Evolutionary conservation across 1,139 yeast genomes (phyloP).

Genomic region (Pichia kudriavzevii): DNA sequence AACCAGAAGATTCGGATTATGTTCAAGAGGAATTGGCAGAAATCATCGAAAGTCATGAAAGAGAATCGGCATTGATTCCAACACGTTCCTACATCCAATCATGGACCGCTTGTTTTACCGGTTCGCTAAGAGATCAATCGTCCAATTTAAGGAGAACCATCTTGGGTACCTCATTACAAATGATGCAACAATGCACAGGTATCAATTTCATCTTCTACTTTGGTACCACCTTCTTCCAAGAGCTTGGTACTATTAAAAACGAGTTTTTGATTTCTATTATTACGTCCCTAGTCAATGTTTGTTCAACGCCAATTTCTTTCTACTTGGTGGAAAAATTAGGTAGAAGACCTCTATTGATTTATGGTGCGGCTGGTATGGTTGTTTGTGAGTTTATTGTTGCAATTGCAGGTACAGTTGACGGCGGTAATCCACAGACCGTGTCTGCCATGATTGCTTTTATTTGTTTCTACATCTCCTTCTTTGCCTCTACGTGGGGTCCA

Average conservation of each 20-base stretch:
- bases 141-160: constrained; percentile 31
- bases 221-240: background rate
- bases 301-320: constrained; percentile 30
- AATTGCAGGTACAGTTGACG: constrained; percentile 42
- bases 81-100: constrained; percentile 22
- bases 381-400: constrained; percentile 55
- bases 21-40: constrained; percentile 36
- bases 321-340: constrained; percentile 41
- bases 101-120: constrained; percentile 30
- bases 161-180: constrained; percentile 33
- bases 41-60: constrained; percentile 36
- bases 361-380: constrained; percentile 54
- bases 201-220: background rate
- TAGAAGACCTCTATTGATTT: constrained; percentile 42
- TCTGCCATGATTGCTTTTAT: constrained; percentile 41
- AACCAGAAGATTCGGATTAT: constrained; percentile 33
- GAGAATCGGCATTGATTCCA: constrained; percentile 30
- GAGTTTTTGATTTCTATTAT: constrained; percentile 43
- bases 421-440: constrained; percentile 23
- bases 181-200: constrained; percentile 69
- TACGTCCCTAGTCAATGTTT: constrained; percentile 59
- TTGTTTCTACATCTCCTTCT: constrained; percentile 47
- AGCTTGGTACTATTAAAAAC: constrained; percentile 41
- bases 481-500: constrained; percentile 44
- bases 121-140: constrained; percentile 27